Conservation (phyloP, 164 flowering plant genomes). For the Annona cherimola region DNA sequence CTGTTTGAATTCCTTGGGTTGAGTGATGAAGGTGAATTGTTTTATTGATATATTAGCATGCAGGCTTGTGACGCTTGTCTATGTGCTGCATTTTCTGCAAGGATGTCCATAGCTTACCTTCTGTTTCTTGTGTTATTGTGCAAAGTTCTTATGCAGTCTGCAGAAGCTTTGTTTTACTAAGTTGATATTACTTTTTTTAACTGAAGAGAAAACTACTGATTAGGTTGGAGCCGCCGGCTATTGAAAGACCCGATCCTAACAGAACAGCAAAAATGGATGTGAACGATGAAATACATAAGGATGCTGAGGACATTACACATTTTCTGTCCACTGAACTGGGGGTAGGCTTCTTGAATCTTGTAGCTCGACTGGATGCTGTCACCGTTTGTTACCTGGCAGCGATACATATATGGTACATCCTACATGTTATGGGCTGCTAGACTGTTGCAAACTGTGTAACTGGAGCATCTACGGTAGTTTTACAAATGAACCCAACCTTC, state of each 20-base stretch:
- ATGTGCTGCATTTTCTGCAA: neutral
- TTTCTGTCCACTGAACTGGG: conserved; percentile 27
- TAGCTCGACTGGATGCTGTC: neutral
- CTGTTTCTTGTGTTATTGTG: neutral
- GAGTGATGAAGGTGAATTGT: neutral
- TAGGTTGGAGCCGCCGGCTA: conserved; percentile 45
- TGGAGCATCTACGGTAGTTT: neutral
- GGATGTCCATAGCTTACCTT: neutral
- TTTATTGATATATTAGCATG: neutral
- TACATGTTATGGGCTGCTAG: neutral
- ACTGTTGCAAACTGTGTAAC: neutral
- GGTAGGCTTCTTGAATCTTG: conserved; percentile 25
- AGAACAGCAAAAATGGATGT: conserved; percentile 9
- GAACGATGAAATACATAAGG: conserved; percentile 22
- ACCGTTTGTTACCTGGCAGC: neutral
- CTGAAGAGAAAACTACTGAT: conserved; percentile 12
- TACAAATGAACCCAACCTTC: neutral
- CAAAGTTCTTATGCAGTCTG: neutral
- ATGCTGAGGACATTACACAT: conserved; percentile 27
- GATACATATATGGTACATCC: neutral
- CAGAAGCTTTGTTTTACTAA: neutral
- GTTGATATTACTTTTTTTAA: neutral
- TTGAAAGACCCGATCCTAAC: conserved; percentile 19
- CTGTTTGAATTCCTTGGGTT: too few relatives aligned
- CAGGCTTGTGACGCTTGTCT: neutral